Evolutionary conservation across 805 yeast species (phyloP).

Genomic region (Pichia ethanolica): DNA sequence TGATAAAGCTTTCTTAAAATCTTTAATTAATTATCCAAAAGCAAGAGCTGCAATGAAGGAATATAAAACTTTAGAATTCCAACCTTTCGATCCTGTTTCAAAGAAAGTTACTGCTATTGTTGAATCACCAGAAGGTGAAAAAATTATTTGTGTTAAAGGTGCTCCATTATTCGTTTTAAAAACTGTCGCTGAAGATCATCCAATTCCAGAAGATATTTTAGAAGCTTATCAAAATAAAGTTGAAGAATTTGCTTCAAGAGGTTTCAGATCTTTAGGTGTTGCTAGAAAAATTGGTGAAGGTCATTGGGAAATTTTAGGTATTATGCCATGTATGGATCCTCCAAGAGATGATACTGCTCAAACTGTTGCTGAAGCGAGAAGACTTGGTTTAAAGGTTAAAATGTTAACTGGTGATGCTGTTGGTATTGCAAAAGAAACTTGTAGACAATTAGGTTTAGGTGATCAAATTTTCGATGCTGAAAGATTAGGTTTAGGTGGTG

Average conservation of each 20-base stretch:
- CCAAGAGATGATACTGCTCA: conserved; percentile 98
- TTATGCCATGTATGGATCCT: conserved; percentile 98
- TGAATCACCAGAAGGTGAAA: conserved; percentile 93
- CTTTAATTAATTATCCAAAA: conserved; percentile 80
- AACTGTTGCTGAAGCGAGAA: conserved; percentile 86
- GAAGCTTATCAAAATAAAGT: conserved; percentile 95
- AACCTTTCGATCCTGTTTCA: conserved; percentile 96
- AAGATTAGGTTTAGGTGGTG: conserved; percentile 89
- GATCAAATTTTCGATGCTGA: conserved; percentile 58
- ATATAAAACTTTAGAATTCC: conserved; percentile 92
- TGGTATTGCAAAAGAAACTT: conserved; percentile 97
- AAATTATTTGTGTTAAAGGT: conserved; percentile 94
- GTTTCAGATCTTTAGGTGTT: conserved; percentile 97
- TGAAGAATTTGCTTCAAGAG: conserved; percentile 96
- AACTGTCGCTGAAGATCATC: conserved; percentile 96
- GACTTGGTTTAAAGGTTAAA: conserved; percentile 89
- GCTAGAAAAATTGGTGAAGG: conserved; percentile 98
- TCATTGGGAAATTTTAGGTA: conserved; percentile 96
- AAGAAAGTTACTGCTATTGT: conserved; percentile 93
- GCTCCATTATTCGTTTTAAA: conserved; percentile 95
- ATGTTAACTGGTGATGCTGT: conserved; percentile 99
- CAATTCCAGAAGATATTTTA: conserved; percentile 87
- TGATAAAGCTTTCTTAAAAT: conserved; percentile 92
- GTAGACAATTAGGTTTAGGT: conserved; percentile 96
- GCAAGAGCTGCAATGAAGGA: conserved; percentile 89